These are phyloP conservation scores for Melanogaster broomeanus DNA, from an alignment of 768 basidiomycete species.

Conservation along the genomic window DNA sequence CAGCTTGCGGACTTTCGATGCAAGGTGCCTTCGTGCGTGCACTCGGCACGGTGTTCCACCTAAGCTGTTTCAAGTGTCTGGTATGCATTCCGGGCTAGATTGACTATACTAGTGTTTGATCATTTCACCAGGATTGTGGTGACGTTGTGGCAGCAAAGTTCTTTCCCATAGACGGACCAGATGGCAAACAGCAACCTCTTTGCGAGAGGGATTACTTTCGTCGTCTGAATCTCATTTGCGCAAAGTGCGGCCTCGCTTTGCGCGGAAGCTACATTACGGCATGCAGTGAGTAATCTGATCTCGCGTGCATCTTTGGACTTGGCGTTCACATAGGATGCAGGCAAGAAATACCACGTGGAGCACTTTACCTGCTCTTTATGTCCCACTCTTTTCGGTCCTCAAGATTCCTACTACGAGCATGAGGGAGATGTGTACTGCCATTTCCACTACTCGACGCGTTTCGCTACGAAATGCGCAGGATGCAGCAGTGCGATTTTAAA, in stretches of 20 bases:
- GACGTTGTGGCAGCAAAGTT: constrained; percentile 97
- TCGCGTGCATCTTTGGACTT: not conserved
- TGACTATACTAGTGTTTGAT: not conserved
- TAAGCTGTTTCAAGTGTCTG: constrained; percentile 98
- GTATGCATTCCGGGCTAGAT: constrained; percentile 48
- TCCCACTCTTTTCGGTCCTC: constrained; percentile 93
- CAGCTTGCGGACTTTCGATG: constrained; percentile 79
- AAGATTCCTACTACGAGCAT: constrained; percentile 99
- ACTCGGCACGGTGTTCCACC: constrained; percentile 88
- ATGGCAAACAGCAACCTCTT: constrained; percentile 88
- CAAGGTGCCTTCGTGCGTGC: constrained; percentile 97
- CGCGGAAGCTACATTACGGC: constrained; percentile 99
- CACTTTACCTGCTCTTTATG: constrained; percentile 99
- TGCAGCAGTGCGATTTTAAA: constrained; percentile 97
- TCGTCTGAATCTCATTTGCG: constrained; percentile 93
- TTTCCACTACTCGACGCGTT: constrained; percentile 98
- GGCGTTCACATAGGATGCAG: constrained; percentile 44
- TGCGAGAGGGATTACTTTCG: constrained; percentile 99
- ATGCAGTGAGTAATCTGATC: constrained; percentile 69
- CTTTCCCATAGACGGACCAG: constrained; percentile 94
- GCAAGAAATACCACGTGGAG: constrained; percentile 98
- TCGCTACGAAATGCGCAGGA: constrained; percentile 97
- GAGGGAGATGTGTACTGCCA: constrained; percentile 98
- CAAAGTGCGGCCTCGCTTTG: constrained; percentile 91
- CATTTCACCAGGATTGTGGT: constrained; percentile 80